Conservation (phyloP, 1,284 basidiomycete species). For the Fistulina hepatica region DNA sequence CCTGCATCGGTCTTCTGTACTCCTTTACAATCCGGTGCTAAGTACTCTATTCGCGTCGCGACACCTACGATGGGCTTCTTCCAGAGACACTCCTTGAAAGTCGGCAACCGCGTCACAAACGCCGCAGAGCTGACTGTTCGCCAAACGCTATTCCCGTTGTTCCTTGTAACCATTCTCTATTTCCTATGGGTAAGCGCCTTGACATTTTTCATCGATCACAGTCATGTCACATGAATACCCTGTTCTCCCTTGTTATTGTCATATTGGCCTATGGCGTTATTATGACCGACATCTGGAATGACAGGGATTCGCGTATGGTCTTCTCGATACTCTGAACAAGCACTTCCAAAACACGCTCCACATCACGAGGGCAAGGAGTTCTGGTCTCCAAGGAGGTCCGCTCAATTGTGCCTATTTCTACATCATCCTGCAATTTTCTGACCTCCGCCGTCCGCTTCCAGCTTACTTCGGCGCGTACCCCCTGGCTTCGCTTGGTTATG, state of each 20-base stretch:
- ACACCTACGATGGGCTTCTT: slow-evolving; percentile 1
- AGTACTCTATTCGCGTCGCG: too few relatives aligned
- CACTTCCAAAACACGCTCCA: slow-evolving; percentile 68
- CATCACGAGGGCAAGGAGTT: slow-evolving; percentile 69
- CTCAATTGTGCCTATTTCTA: too few relatives aligned
- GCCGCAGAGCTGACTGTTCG: slow-evolving; percentile 23
- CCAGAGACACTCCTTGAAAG: slow-evolving; percentile 18
- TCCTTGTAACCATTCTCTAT: slow-evolving; percentile 26
- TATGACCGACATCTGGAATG: slow-evolving; percentile 1
- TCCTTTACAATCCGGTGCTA: too few relatives aligned
- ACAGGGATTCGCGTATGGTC: slow-evolving; percentile 68
- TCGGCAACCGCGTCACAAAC: slow-evolving; percentile 23
- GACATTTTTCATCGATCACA: too few relatives aligned
- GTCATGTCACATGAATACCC: too few relatives aligned
- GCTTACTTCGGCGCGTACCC: slow-evolving; percentile 71
- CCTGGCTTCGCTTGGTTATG: slow-evolving; percentile 25
- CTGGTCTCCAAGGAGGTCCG: slow-evolving; percentile 58
- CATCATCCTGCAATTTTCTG: too few relatives aligned
- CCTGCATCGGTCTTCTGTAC: too few relatives aligned
- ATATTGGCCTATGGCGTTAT: too few relatives aligned
- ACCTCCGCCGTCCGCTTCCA: background rate
- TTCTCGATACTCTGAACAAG: slow-evolving; percentile 78
- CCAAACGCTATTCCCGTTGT: slow-evolving; percentile 24
- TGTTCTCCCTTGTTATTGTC: too few relatives aligned
- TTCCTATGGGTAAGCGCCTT: slow-evolving; percentile 24